Base-by-base conservation (phyloP, 2,329 filamentous ascomycete species). In the Ilyonectria destructans region DNA sequence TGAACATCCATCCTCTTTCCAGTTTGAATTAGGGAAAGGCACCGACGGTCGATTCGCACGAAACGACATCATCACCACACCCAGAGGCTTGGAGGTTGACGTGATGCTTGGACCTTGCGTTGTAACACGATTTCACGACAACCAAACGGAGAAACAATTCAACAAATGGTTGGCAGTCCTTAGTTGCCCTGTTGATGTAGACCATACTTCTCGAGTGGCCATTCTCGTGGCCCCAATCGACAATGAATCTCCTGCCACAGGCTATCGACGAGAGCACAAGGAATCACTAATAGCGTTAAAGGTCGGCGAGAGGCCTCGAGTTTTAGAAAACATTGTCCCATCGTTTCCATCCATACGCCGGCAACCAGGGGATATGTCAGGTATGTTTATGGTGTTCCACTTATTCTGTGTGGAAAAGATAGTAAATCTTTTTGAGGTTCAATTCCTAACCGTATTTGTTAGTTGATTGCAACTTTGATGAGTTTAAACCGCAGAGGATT, bases 131-230 rank as follows among this genome's bases (percentile, higher is more conserved):
- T 26, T 60, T 12, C 45, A 52, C 17, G 46, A 51, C 5, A 60
- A 40, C 7, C 2, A 40, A 17, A 40, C 37, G 6, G 10, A 40
- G 58, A 33, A 40, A 60, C 49, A 51, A 12, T 60, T 23, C 5
- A 60, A 43, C 37, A 51, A 35, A 26, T 52, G 33, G 33, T 21
- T 60, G 33, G 58, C 58, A 4, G 58, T 60, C 6, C 58, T 60
- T 15, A 60, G 58, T n/a, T 60, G 58, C 46, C 45, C 58, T 13
- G 58, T 60, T 19, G 58, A 60, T 12, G 46, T 60, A 4, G 58
- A 60, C 6, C 45, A 60, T 9, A 40, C 46, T 5, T 40, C 33
- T 26, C 33, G 58, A 7, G 58, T 52, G 9, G 58, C 33, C 17
- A 60, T 60, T 13, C 23, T 60, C 2, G 46, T 60, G 15, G 35